phyloP scores from a whole-genome alignment of 2,329 filamentous ascomycete species.

The Curvularia sp. region DNA sequence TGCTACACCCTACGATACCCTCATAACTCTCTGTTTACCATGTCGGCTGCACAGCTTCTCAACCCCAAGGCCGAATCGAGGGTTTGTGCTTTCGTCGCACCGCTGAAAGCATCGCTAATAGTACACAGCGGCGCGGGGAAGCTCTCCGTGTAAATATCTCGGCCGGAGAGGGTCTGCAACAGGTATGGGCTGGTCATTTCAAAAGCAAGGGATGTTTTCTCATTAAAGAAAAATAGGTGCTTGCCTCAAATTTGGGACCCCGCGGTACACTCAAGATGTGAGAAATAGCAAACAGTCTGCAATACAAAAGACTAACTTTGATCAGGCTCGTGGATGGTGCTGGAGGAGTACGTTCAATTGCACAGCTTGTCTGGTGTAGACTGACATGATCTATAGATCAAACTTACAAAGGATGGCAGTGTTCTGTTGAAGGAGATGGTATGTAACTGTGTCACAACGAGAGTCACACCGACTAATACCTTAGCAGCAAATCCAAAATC shows the following conservation, averaged over 20 bases:
- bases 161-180: slow-evolving; percentile 80
- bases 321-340: slow-evolving; percentile 67
- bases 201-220: background rate
- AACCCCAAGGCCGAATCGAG: slow-evolving; percentile 99
- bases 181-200: slow-evolving; percentile 38
- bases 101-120: slow-evolving; percentile 52
- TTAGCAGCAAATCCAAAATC: slow-evolving; percentile 88
- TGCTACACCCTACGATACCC: slow-evolving; percentile 33
- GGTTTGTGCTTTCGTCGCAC: slow-evolving; percentile 63
- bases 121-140: slow-evolving; percentile 85
- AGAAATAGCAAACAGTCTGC: slow-evolving; percentile 62
- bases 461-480: slow-evolving; percentile 20
- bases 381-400: slow-evolving; percentile 69
- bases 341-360: slow-evolving; percentile 58
- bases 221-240: slow-evolving; percentile 70
- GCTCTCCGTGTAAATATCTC: slow-evolving; percentile 96
- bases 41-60: slow-evolving; percentile 97
- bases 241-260: slow-evolving; percentile 95
- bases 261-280: slow-evolving; percentile 96
- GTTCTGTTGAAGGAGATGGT: slow-evolving; percentile 75
- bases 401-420: slow-evolving; percentile 98
- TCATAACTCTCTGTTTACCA: slow-evolving; percentile 53
- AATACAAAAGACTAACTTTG: slow-evolving; percentile 37
- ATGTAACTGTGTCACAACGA: slow-evolving; percentile 29
- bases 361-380: slow-evolving; percentile 13